Percentiles rank a stretch among this genome's conserved stretches.
These are phyloP conservation scores for Phytophthora hybrid DNA, from an alignment of 352 stramenopile genomes.

Conservation along the genomic window DNA sequence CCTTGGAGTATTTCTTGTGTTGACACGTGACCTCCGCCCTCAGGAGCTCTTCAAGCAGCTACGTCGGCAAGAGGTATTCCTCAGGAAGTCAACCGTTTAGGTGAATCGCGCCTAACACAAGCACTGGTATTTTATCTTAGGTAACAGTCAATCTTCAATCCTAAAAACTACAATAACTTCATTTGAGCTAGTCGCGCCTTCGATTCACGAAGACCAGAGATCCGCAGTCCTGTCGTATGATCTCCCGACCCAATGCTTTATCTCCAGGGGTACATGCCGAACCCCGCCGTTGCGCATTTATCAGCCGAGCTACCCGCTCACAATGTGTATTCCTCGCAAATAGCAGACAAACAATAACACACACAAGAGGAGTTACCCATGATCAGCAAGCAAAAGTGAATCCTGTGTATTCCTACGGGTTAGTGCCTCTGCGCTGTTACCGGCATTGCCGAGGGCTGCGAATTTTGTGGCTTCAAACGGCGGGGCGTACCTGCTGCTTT, in stretches of 20 bases:
- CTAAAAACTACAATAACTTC: neutral
- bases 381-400: constrained; percentile 46
- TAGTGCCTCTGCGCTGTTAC: constrained; percentile 33
- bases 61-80: constrained; percentile 59
- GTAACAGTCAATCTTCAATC: too few relatives aligned
- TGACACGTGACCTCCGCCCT: constrained; percentile 12
- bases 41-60: constrained; percentile 71
- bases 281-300: neutral
- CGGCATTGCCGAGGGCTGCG: constrained; percentile 12
- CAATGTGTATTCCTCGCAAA: constrained; percentile 19
- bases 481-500: constrained; percentile 36
- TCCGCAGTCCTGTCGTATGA: neutral
- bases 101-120: neutral
- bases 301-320: neutral
- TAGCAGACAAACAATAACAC: constrained; percentile 22
- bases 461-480: constrained; percentile 28
- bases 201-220: too few relatives aligned
- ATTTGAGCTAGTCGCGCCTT: neutral
- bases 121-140: too few relatives aligned
- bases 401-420: constrained; percentile 50
- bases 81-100: constrained; percentile 53
- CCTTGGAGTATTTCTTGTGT: neutral
- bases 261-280: neutral
- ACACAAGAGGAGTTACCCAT: constrained; percentile 33
- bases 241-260: too few relatives aligned